phyloP scores from a whole-genome alignment of 345 rosid genomes.

The Ailanthus altissimus region DNA sequence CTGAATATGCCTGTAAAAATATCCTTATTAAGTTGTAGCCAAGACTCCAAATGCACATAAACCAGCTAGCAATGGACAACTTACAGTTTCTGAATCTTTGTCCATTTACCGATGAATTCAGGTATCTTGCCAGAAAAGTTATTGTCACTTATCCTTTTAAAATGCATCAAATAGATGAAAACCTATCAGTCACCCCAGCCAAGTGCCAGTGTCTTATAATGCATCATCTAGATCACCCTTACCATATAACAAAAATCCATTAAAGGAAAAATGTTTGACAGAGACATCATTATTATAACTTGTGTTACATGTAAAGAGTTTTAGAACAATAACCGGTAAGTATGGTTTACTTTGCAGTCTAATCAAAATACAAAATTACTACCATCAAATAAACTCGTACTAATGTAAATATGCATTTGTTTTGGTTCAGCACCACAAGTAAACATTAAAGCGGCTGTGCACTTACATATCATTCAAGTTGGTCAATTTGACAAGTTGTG shows the following conservation, averaged over 20 bases:
- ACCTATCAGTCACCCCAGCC: neutral
- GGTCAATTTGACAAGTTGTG: conserved; percentile 50
- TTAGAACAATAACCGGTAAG: neutral
- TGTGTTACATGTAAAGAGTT: neutral
- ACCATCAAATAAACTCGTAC: neutral
- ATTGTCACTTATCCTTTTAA: conserved; percentile 79
- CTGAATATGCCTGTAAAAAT: conserved; percentile 61
- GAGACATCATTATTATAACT: neutral
- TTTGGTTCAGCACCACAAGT: neutral
- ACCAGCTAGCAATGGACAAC: conserved; percentile 16
- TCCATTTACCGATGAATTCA: conserved; percentile 63
- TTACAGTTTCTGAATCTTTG: conserved; percentile 64
- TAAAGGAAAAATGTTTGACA: neutral
- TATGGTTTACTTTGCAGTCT: neutral
- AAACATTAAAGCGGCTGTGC: neutral
- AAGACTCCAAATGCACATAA: neutral
- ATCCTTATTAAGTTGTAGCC: neutral
- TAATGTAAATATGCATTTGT: neutral
- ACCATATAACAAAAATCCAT: neutral
- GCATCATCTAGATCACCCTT: neutral
- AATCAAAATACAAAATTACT: neutral
- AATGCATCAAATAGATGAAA: conserved; percentile 18
- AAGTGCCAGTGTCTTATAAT: neutral
- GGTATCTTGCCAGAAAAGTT: conserved; percentile 74
- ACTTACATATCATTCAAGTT: conserved; percentile 79